Evolutionary conservation across 1,284 basidiomycete species (phyloP).

Genomic region (Marasmius sp.): DNA sequence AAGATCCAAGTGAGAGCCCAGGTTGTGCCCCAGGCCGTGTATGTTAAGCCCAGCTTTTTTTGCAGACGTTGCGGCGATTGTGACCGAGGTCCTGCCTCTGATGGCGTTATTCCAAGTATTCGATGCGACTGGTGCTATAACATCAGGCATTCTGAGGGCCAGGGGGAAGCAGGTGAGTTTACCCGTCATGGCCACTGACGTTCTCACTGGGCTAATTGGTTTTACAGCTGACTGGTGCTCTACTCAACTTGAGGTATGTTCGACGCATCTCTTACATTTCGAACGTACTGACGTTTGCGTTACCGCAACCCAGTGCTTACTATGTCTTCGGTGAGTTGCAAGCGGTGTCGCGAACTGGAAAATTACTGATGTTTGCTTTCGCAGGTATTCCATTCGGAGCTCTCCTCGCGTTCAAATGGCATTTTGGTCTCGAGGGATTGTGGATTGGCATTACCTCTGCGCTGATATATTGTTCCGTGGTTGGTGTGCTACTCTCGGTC

Average conservation of each 20-base stretch:
- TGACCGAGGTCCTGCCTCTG: constrained; percentile 72
- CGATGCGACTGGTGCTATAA: constrained; percentile 60
- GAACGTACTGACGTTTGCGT: neutral
- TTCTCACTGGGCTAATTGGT: neutral
- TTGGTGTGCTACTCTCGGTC: constrained; percentile 40
- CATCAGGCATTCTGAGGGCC: constrained; percentile 64
- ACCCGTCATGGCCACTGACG: neutral
- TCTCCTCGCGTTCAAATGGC: constrained; percentile 44
- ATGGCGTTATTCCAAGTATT: constrained; percentile 70
- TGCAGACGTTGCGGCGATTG: constrained; percentile 60
- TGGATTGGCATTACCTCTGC: constrained; percentile 54
- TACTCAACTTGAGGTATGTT: constrained; percentile 39
- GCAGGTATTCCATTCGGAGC: constrained; percentile 49
- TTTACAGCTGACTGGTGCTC: constrained; percentile 45
- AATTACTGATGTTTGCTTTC: neutral
- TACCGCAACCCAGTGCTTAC: constrained; percentile 37
- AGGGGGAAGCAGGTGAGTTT: constrained; percentile 52
- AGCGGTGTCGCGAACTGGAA: neutral
- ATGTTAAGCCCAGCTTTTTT: neutral
- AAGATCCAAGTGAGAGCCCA: constrained; percentile 58
- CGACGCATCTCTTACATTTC: neutral
- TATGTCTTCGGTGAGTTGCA: constrained; percentile 39
- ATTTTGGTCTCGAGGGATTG: constrained; percentile 43
- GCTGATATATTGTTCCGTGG: constrained; percentile 36
- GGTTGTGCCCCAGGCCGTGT: neutral